Evolutionary conservation across 1,284 basidiomycete species (phyloP), one percentile per base, ranked within the genome.

Genomic region (Leccinum insolens): DNA sequence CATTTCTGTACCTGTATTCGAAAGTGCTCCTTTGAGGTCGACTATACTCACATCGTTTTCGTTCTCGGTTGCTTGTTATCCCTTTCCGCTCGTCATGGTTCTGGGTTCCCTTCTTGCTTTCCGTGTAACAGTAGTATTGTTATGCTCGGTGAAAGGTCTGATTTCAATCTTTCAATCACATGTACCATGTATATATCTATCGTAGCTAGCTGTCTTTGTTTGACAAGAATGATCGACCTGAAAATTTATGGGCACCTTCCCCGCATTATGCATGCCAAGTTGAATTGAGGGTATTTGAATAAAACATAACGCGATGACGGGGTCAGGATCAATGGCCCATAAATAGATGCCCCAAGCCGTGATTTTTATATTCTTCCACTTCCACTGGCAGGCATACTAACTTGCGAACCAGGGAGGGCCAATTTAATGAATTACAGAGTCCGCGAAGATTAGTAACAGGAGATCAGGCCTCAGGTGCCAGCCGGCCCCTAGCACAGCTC

Each of bases 121-220:
- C 28, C 5, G 7, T 41, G 46, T 20, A 49, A 49, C n/a, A 20
- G 57, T 58, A 22, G 55, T 37, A 37, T 3, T 60, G 5, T 1
- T 9, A 57, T 57, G n/a, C 5, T 69, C 5, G n/a, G 3, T 14
- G 4, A 39, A 9, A 4, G 11, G 7, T 37, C 3, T 37, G 20
- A 64, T 17, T 20, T 7, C 22, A 4, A 60, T 7, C 3, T 3
- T 8, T 14, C 59, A 7, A 34, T 17, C 5, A 44, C 14, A 3
- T 69, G 39, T 67, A 67, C 15, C 62, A 28, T 68, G 17, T 17
- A 46, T 12, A 25, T 55, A 7, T 17, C 14, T 61, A 17, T 7
- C 39, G 7, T 22, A 7, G 7, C 17, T 31, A 39, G 52, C 22
- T 28, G 61, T 65, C 17, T 22, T 34, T n/a, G 7, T n/a, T n/a